phyloP scores from a whole-genome alignment of 352 stramenopile genomes.

The Pythium folliculosum region DNA sequence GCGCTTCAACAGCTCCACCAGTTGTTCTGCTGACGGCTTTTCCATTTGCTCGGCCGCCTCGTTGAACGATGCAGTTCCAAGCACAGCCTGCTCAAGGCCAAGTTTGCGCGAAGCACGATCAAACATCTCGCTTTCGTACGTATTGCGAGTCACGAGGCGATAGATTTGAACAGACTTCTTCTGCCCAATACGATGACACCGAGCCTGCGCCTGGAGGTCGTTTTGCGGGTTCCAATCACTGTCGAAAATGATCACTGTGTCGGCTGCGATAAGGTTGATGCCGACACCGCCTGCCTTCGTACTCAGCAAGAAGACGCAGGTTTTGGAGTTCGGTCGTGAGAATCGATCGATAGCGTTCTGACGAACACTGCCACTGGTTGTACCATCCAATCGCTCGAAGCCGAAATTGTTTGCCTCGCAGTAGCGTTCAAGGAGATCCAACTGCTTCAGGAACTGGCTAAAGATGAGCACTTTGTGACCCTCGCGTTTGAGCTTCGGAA shows the following conservation, averaged over 20 bases:
- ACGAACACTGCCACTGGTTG: slow-evolving; percentile 85
- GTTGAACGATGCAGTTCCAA: slow-evolving; percentile 94
- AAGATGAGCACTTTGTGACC: slow-evolving; percentile 96
- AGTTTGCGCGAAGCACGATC: slow-evolving; percentile 98
- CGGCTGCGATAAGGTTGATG: slow-evolving; percentile 98
- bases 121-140: slow-evolving; percentile 99
- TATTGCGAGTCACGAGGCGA: slow-evolving; percentile 97
- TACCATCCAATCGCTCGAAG: slow-evolving; percentile 91
- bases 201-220: slow-evolving; percentile 83
- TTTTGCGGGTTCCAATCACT: slow-evolving; percentile 99
- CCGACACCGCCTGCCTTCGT: slow-evolving; percentile 98
- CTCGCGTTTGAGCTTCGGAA: slow-evolving; percentile 91
- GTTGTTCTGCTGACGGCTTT: slow-evolving; percentile 88
- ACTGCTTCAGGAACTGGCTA: slow-evolving; percentile 93
- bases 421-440: slow-evolving; percentile 95
- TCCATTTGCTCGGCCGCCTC: slow-evolving; percentile 82
- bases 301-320: slow-evolving; percentile 98
- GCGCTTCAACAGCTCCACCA: slow-evolving; percentile 97
- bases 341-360: slow-evolving; percentile 97
- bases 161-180: slow-evolving; percentile 98
- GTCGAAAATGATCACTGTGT: slow-evolving; percentile 99
- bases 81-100: slow-evolving; percentile 97
- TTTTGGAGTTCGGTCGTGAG: slow-evolving; percentile 92
- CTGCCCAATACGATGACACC: slow-evolving; percentile 98
- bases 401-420: slow-evolving; percentile 89